Evolutionary conservation across 176 grass and related monocot genomes (phyloP), one percentile per base, ranked within the genome.

Genomic region (Dactylis glomerata): DNA sequence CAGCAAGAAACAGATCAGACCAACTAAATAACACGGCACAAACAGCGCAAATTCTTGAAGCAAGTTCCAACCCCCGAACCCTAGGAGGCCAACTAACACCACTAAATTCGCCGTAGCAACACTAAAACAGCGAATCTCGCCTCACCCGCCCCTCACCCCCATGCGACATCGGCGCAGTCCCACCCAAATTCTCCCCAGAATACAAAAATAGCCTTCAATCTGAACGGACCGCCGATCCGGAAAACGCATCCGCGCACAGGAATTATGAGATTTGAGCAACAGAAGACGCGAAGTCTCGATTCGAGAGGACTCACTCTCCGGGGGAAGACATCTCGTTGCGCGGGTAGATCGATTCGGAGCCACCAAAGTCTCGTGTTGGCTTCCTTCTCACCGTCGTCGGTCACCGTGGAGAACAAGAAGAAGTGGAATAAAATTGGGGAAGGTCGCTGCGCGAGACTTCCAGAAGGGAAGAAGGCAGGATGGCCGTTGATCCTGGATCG

Each of bases 271-370:
- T 52, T 33, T 26, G 3, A 70, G 49, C 8, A 26, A 20, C 23
- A 8, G 22, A 44, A 11, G 63, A 30, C 44, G 33, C 10, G 22
- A 55, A 31, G 58, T 33, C 30, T 2, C 61, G 51, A 42, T 19
- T 75, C 20, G 33, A 85, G 26, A 67, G 33, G 26, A 89, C 94
- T 93, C 77, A 96, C 91, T 93, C 94, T 36, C 50, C 91, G 17
- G 94, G 94, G 30, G 94, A 89, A 51, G 91, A 91, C 94, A 96
- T 96, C 50, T 67, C 72, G 64, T 59, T 13, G 51, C 68, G 15
- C 26, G 65, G 17, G 74, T 62, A 51, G 52, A 73, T 62, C 33
- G 71, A 85, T 68, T 50, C 63, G 24, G 81, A 30, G 20, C 22
- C 49, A 86, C 68, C 13, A 61, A n/a, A 16, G 37, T 49, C 55